Evolutionary conservation across 208 protist species (phyloP).

Genomic region (Trypanosoma rangeli): DNA sequence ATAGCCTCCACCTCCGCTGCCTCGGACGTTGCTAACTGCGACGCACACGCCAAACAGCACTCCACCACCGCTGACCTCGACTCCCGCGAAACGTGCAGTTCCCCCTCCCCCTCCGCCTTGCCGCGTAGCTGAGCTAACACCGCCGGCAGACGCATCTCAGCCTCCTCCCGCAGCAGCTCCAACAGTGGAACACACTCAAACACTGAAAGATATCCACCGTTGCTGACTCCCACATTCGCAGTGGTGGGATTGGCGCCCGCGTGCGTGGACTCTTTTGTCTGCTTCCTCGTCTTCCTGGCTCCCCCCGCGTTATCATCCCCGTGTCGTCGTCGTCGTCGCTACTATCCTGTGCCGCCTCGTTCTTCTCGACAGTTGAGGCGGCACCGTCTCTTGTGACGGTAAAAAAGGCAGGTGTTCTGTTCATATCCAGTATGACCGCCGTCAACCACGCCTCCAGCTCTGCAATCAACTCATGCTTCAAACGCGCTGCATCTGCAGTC

Average conservation of each 20-base stretch:
- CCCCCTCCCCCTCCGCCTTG: background rate
- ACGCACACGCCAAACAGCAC: conserved; percentile 27
- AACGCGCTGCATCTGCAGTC: background rate
- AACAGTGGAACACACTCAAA: conserved; percentile 22
- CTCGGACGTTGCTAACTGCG: conserved; percentile 7
- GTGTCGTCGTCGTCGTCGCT: conserved; percentile 9
- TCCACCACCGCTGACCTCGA: conserved; percentile 21
- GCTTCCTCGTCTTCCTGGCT: background rate
- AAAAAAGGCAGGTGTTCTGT: background rate
- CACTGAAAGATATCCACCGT: conserved; percentile 17
- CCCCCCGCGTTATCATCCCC: background rate
- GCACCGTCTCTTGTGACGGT: background rate
- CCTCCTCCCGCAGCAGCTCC: conserved; percentile 27
- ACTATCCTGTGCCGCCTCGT: background rate
- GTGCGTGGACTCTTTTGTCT: background rate
- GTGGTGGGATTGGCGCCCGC: background rate
- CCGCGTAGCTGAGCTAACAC: conserved; percentile 6
- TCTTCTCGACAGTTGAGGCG: background rate
- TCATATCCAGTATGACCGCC: conserved; percentile 7
- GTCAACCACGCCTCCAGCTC: conserved; percentile 14
- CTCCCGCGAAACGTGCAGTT: background rate
- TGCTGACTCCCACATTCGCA: background rate
- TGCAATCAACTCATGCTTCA: conserved; percentile 16
- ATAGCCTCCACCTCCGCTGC: conserved; percentile 5
- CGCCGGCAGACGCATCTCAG: conserved; percentile 11